These are phyloP conservation scores for Plasmopara viticola DNA, from an alignment of 352 stramenopile species.

Conservation along the genomic window DNA sequence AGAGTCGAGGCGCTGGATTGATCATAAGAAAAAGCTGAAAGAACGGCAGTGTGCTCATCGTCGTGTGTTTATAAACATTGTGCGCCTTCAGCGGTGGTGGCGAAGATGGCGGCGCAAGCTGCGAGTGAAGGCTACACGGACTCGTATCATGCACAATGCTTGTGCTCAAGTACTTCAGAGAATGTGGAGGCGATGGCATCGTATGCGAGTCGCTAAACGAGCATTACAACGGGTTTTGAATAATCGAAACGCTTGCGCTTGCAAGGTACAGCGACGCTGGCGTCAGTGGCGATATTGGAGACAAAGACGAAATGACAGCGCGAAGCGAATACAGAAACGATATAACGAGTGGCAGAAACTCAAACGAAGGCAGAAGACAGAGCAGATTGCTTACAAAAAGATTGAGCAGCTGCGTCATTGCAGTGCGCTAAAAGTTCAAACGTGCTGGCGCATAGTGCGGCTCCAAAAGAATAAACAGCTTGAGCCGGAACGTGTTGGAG, in stretches of 20 bases:
- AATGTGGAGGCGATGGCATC: constrained; percentile 12
- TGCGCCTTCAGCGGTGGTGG: constrained; percentile 21
- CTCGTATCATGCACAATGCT: constrained; percentile 6
- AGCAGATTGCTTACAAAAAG: constrained; percentile 2
- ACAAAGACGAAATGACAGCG: no score
- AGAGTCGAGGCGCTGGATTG: neutral
- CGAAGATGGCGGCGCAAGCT: constrained; percentile 8
- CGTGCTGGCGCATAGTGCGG: constrained; percentile 12
- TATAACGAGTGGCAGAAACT: constrained; percentile 2
- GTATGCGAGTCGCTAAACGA: constrained; percentile 5
- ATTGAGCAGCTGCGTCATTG: constrained; percentile 5
- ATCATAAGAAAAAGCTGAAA: constrained; percentile 1
- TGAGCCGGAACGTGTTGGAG: constrained; percentile 7
- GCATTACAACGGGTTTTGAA: constrained; percentile 7
- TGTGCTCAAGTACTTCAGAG: constrained; percentile 19
- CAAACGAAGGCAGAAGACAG: neutral
- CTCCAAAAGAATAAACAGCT: neutral
- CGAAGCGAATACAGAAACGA: constrained; percentile 6
- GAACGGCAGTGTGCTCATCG: constrained; percentile 4
- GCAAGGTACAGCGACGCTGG: neutral
- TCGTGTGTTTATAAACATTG: constrained; percentile 2
- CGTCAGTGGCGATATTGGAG: no score
- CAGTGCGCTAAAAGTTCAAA: constrained; percentile 14
- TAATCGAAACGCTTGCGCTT: constrained; percentile 9
- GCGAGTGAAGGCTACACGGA: constrained; percentile 11